Percentiles rank a stretch among this genome's conserved stretches.
Evolutionary conservation across 2,329 filamentous ascomycete species (phyloP).

Genomic region (Talaromyces piceae): DNA sequence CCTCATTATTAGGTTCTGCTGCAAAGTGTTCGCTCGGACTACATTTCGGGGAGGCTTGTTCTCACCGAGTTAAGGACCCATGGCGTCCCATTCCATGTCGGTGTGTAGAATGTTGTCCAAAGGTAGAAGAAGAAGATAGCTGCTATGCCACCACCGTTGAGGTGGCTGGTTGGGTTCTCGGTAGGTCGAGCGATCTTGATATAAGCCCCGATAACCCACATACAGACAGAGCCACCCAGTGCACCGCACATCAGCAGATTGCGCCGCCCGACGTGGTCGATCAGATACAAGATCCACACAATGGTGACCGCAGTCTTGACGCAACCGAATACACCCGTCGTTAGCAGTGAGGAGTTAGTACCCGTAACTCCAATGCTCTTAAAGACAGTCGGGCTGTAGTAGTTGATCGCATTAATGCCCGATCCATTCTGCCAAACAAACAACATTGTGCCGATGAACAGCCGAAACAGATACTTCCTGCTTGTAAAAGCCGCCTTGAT

Average conservation of each 20-base stretch:
- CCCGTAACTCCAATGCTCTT: conserved; percentile 55
- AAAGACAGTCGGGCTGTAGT: conserved; percentile 65
- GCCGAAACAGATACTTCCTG: neutral
- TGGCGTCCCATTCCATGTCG: conserved; percentile 64
- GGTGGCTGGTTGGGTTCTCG: conserved; percentile 16
- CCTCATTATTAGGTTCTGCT: neutral
- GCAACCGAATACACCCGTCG: conserved; percentile 69
- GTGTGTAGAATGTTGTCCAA: conserved; percentile 66
- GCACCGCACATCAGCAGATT: conserved; percentile 60
- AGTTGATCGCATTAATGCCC: conserved; percentile 77
- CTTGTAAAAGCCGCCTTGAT: conserved; percentile 22
- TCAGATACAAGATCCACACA: conserved; percentile 61
- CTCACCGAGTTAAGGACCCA: conserved; percentile 60
- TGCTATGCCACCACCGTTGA: conserved; percentile 30
- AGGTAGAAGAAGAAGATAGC: conserved; percentile 62
- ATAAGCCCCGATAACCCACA: conserved; percentile 33
- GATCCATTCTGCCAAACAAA: conserved; percentile 65
- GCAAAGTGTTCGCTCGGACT: neutral
- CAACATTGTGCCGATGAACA: neutral
- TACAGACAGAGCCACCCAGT: conserved; percentile 46
- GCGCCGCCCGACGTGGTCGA: conserved; percentile 57
- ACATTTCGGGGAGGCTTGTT: neutral
- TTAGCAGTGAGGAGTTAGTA: conserved; percentile 51
- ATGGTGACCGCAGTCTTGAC: conserved; percentile 65
- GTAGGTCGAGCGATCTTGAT: conserved; percentile 29